Evolutionary conservation across 805 yeast species (phyloP).

Genomic region (Saturnispora hagleri): DNA sequence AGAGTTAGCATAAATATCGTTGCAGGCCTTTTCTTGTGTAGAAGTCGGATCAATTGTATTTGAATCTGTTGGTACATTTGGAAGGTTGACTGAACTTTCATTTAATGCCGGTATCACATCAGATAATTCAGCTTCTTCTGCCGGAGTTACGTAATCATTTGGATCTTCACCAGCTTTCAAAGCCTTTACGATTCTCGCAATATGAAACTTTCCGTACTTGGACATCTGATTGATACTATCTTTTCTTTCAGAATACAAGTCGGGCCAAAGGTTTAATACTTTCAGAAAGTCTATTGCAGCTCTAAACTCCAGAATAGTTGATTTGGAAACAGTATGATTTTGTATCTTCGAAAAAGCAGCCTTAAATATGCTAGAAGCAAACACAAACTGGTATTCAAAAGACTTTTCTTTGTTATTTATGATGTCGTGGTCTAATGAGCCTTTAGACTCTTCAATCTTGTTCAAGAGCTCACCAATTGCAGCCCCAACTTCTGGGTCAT

Average conservation of each 20-base stretch:
- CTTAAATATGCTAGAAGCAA: conserved; percentile 51
- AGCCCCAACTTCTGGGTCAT: conserved; percentile 44
- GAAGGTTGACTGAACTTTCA: conserved; percentile 4
- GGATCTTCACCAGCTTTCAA: conserved; percentile 46
- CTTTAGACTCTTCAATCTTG: conserved; percentile 34
- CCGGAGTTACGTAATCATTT: conserved; percentile 41
- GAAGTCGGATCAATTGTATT: too few species aligned
- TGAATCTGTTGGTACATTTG: conserved; percentile 11
- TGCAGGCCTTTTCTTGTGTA: too few species aligned
- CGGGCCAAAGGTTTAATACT: conserved; percentile 37
- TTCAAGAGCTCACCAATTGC: conserved; percentile 59
- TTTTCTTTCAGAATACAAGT: conserved; percentile 14
- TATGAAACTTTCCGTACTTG: conserved; percentile 56
- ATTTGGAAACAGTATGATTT: conserved; percentile 32
- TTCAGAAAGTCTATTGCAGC: conserved; percentile 49
- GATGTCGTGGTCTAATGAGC: conserved; percentile 33
- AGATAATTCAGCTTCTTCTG: conserved; percentile 22
- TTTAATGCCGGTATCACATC: conserved; percentile 3
- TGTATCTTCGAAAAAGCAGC: conserved; percentile 41
- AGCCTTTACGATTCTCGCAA: conserved; percentile 46
- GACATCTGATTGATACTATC: conserved; percentile 29
- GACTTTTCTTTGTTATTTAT: conserved; percentile 54
- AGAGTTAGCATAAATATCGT: neutral
- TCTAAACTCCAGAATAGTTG: conserved; percentile 42
- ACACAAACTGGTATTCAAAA: conserved; percentile 43